Percentiles rank a stretch among this genome's conserved stretches.
These are phyloP conservation scores for Exsudoporus frostii DNA, from an alignment of 768 basidiomycete species.

Conservation along the genomic window DNA sequence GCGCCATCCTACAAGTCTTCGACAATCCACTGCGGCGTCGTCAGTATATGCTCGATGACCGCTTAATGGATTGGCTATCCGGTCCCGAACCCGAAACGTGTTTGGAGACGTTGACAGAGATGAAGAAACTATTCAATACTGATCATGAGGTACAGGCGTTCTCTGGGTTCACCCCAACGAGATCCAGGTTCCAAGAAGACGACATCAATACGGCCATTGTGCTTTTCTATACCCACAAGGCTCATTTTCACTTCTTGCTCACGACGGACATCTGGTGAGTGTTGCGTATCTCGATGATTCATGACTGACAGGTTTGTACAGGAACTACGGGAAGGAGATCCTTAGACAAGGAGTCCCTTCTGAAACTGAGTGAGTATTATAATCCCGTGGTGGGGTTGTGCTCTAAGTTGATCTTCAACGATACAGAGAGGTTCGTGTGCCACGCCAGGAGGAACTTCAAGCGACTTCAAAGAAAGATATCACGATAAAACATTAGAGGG, in stretches of 20 bases:
- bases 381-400: background rate
- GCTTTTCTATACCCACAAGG: slow-evolving; percentile 1
- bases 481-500: background rate
- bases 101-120: slow-evolving; percentile 1
- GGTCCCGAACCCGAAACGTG: background rate
- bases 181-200: background rate
- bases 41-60: slow-evolving; percentile 2
- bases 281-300: background rate
- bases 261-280: slow-evolving; percentile 11
- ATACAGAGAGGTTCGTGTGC: background rate
- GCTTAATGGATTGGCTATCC: slow-evolving; percentile 6
- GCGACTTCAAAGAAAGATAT: background rate
- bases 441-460: background rate
- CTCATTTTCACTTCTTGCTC: slow-evolving; percentile 10
- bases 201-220: background rate
- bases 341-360: background rate
- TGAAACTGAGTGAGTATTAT: background rate
- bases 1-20: slow-evolving; percentile 2
- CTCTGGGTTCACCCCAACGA: background rate
- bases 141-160: background rate
- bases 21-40: background rate
- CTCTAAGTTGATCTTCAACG: background rate
- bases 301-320: background rate
- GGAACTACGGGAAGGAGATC: background rate
- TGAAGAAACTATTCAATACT: background rate